Percentiles rank a stretch among this genome's conserved stretches.
Conservation (phyloP, 148 eudicot genomes). For the Pharnaceum exiguum region DNA sequence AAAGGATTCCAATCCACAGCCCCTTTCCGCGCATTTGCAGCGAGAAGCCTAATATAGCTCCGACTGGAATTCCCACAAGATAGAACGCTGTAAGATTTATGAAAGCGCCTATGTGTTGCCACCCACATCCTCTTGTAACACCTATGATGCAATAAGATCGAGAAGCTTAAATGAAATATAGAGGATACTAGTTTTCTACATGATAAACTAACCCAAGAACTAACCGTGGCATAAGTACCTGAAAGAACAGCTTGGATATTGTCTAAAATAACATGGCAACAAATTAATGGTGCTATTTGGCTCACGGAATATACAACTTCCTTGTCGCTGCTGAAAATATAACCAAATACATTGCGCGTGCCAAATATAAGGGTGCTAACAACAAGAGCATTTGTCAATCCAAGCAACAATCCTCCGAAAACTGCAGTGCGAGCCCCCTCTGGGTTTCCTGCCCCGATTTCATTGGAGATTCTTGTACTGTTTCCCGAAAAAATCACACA, state of each 20-base stretch:
- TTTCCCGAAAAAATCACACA: too few species aligned
- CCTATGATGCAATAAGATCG: constrained; percentile 35
- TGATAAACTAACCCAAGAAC: too few species aligned
- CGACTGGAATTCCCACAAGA: constrained; percentile 55
- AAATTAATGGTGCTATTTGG: constrained; percentile 65
- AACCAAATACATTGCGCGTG: constrained; percentile 49
- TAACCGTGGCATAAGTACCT: too few species aligned
- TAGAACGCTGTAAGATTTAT: constrained; percentile 57
- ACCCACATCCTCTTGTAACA: constrained; percentile 69
- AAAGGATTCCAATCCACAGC: too few species aligned
- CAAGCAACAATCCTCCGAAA: constrained; percentile 36
- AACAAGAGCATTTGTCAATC: constrained; percentile 33
- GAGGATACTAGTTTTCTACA: too few species aligned
- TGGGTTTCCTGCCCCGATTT: constrained; percentile 75
- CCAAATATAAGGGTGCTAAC: constrained; percentile 45
- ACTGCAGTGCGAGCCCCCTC: constrained; percentile 54
- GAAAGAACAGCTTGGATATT: too few species aligned
- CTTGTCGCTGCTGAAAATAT: constrained; percentile 64
- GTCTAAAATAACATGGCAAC: constrained; percentile 48
- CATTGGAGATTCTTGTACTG: constrained; percentile 86
- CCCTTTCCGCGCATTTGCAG: constrained; percentile 38
- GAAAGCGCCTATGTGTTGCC: constrained; percentile 65
- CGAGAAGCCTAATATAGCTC: constrained; percentile 45
- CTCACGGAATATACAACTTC: constrained; percentile 75
- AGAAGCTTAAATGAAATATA: too few species aligned